Conservation (phyloP, 2,329 filamentous ascomycete species). For the Nakataea oryzae region DNA sequence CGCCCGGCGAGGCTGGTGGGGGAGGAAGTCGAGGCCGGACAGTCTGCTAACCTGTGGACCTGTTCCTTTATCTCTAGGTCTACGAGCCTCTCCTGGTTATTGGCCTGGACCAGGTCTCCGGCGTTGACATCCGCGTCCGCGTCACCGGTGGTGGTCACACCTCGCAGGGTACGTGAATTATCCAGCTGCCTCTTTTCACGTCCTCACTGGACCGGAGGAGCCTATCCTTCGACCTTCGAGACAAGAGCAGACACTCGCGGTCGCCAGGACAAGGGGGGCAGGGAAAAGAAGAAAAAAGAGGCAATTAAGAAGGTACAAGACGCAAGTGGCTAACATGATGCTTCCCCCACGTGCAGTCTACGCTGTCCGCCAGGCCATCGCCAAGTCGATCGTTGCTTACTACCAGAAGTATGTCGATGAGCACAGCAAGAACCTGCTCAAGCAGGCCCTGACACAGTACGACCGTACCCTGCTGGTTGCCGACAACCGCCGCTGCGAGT, state of each 20-base stretch:
- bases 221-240: neutral
- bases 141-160: conserved; percentile 96
- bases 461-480: conserved; percentile 70
- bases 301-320: neutral
- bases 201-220: too few species aligned
- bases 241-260: neutral
- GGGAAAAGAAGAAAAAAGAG: neutral
- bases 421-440: conserved; percentile 99
- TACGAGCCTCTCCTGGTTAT: conserved; percentile 98
- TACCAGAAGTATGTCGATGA: conserved; percentile 99
- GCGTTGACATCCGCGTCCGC: conserved; percentile 61
- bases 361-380: conserved; percentile 96
- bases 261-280: neutral
- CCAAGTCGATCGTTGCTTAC: conserved; percentile 95
- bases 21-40: neutral
- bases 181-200: too few species aligned
- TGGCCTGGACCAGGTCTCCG: conserved; percentile 44
- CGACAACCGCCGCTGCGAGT: conserved; percentile 95
- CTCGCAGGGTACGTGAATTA: conserved; percentile 48
- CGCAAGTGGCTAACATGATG: neutral
- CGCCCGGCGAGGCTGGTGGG: too few species aligned
- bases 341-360: conserved; percentile 27
- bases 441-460: conserved; percentile 86
- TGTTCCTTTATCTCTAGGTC: conserved; percentile 44
- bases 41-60: neutral